Evolutionary conservation across 2,329 filamentous ascomycete species (phyloP).

Genomic region (Talaromyces sp.): DNA sequence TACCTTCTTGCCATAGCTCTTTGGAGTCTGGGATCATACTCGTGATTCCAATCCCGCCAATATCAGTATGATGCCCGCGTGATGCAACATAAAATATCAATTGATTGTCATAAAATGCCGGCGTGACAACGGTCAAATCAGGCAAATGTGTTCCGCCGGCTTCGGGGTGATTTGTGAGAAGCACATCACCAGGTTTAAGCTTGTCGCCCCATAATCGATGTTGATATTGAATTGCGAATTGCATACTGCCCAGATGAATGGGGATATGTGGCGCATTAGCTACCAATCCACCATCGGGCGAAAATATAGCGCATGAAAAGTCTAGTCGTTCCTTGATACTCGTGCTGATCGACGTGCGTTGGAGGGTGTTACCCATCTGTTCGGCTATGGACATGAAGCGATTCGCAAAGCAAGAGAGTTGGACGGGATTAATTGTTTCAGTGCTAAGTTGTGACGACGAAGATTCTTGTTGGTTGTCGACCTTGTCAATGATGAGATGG

Average conservation of each 20-base stretch:
- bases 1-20: slow-evolving; percentile 56
- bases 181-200: slow-evolving; percentile 70
- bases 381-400: slow-evolving; percentile 83
- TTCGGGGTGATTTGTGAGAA: slow-evolving; percentile 77
- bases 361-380: slow-evolving; percentile 74
- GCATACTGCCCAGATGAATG: slow-evolving; percentile 76
- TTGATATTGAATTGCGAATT: slow-evolving; percentile 71
- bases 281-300: slow-evolving; percentile 68
- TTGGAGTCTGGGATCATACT: slow-evolving; percentile 57
- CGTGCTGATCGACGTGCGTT: slow-evolving; percentile 77
- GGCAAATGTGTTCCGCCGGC: slow-evolving; percentile 79
- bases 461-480: background rate
- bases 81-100: slow-evolving; percentile 79
- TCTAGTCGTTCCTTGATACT: slow-evolving; percentile 83
- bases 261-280: slow-evolving; percentile 68
- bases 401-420: slow-evolving; percentile 74
- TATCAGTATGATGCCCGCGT: slow-evolving; percentile 73
- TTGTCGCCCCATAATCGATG: slow-evolving; percentile 71
- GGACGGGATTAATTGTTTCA: slow-evolving; percentile 67
- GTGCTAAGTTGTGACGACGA: slow-evolving; percentile 36
- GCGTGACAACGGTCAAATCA: slow-evolving; percentile 74
- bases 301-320: slow-evolving; percentile 77
- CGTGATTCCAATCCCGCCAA: slow-evolving; percentile 72
- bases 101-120: slow-evolving; percentile 68
- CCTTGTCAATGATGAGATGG: slow-evolving; percentile 75